Evolutionary conservation across 2,329 filamentous ascomycete species (phyloP).

Genomic region (Verruconis gallopava): DNA sequence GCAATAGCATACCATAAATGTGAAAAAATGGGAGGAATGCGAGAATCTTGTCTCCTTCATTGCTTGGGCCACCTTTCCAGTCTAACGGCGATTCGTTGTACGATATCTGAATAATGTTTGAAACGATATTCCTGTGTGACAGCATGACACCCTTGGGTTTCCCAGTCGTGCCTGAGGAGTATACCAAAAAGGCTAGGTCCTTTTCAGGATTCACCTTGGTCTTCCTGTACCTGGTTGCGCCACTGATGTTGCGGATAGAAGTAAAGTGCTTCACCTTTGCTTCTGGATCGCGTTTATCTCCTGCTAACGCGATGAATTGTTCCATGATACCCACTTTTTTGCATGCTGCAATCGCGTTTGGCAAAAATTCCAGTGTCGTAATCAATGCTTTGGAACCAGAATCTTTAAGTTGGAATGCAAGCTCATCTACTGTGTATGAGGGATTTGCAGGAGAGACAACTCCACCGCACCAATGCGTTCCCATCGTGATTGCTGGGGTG

Average conservation of each 20-base stretch:
- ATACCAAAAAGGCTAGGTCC: constrained; percentile 75
- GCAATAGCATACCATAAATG: constrained; percentile 57
- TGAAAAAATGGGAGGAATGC: constrained; percentile 11
- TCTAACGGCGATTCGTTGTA: constrained; percentile 39
- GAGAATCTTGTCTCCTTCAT: constrained; percentile 11
- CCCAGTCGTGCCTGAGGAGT: constrained; percentile 85
- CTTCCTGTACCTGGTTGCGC: constrained; percentile 44
- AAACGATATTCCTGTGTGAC: constrained; percentile 67
- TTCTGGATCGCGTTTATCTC: constrained; percentile 49
- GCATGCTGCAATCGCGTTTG: constrained; percentile 54
- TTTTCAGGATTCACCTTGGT: constrained; percentile 52
- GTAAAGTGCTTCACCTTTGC: constrained; percentile 58
- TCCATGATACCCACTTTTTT: constrained; percentile 54
- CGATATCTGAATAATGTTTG: constrained; percentile 43
- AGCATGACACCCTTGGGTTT: constrained; percentile 85
- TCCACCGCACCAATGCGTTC: constrained; percentile 71
- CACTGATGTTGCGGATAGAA: constrained; percentile 51
- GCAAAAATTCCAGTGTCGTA: constrained; percentile 57
- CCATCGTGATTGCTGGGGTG: constrained; percentile 63
- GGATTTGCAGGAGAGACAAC: constrained; percentile 79
- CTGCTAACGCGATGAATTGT: constrained; percentile 63
- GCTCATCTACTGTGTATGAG: constrained; percentile 69
- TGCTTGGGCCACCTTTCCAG: constrained; percentile 43
- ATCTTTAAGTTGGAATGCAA: constrained; percentile 73
- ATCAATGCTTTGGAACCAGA: constrained; percentile 60